Evolutionary conservation across 202 grass and related monocot genomes (phyloP).

Genomic region (Miscanthus sacchariflorus): DNA sequence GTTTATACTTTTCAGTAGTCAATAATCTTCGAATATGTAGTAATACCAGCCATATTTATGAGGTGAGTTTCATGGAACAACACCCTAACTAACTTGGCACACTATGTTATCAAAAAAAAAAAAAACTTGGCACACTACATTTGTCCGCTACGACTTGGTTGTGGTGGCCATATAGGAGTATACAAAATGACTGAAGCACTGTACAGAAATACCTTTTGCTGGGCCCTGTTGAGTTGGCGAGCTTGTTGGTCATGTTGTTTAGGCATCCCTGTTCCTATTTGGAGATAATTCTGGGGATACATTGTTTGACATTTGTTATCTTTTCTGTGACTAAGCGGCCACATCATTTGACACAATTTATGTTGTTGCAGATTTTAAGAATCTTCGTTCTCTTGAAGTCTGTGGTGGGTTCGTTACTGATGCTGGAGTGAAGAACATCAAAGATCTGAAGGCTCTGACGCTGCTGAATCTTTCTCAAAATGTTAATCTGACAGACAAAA

Average conservation of each 20-base stretch:
- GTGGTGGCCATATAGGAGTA: background rate
- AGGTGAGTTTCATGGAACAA: background rate
- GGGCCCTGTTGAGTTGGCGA: background rate
- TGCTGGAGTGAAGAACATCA: conserved; percentile 94
- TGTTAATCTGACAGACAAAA: conserved; percentile 78
- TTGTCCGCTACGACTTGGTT: background rate
- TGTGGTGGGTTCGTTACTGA: conserved; percentile 88
- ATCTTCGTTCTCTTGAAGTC: conserved; percentile 78
- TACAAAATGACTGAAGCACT: background rate
- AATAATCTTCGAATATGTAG: background rate
- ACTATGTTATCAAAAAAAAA: background rate
- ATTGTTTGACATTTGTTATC: background rate
- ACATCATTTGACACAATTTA: conserved; percentile 33
- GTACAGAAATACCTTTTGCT: background rate
- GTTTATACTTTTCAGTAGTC: background rate
- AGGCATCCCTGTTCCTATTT: background rate
- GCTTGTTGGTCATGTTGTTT: conserved; percentile 3
- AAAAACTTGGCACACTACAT: background rate
- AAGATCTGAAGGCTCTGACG: conserved; percentile 78
- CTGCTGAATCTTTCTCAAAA: conserved; percentile 93
- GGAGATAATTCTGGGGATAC: background rate
- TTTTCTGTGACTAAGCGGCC: background rate
- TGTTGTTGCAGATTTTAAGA: conserved; percentile 79
- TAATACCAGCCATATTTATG: background rate
- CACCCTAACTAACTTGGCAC: background rate